Evolutionary conservation across 2,329 filamentous ascomycete species (phyloP).

Genomic region (Hymenoscyphus salicellus): DNA sequence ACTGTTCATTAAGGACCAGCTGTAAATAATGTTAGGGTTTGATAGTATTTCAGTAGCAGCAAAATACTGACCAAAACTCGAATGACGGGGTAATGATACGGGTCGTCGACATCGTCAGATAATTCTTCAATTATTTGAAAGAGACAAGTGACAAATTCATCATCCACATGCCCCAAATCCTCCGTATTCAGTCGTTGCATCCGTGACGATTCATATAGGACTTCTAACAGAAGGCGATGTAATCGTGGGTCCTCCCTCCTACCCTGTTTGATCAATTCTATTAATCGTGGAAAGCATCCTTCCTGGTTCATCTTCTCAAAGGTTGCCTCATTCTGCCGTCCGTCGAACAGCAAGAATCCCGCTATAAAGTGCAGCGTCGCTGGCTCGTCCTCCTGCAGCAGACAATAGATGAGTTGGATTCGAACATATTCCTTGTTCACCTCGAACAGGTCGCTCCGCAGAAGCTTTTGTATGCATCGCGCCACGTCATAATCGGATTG

Average conservation of each 20-base stretch:
- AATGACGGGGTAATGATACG: constrained; percentile 94
- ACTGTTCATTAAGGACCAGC: constrained; percentile 97
- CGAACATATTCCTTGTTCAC: constrained; percentile 82
- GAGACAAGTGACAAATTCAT: constrained; percentile 78
- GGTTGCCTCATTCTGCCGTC: constrained; percentile 69
- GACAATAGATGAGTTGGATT: constrained; percentile 85
- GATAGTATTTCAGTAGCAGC: background rate
- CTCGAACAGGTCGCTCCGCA: constrained; percentile 71
- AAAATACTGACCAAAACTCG: constrained; percentile 72
- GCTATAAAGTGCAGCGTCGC: constrained; percentile 77
- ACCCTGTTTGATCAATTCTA: constrained; percentile 71
- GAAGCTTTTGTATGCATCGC: constrained; percentile 74
- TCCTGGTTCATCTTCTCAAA: constrained; percentile 88
- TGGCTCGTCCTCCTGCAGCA: constrained; percentile 84
- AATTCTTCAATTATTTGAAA: constrained; percentile 85
- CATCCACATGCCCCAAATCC: constrained; percentile 73
- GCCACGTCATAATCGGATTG: constrained; percentile 75
- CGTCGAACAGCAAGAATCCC: constrained; percentile 83
- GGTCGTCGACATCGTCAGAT: constrained; percentile 83
- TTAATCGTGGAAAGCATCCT: constrained; percentile 75
- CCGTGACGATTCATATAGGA: constrained; percentile 94
- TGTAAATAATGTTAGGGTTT: constrained; percentile 38
- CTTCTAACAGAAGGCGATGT: constrained; percentile 77
- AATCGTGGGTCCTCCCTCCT: constrained; percentile 66
- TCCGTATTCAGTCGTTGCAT: constrained; percentile 76